Conservation (phyloP, 129 eudicot species). For the Scalesia atractyloides region DNA sequence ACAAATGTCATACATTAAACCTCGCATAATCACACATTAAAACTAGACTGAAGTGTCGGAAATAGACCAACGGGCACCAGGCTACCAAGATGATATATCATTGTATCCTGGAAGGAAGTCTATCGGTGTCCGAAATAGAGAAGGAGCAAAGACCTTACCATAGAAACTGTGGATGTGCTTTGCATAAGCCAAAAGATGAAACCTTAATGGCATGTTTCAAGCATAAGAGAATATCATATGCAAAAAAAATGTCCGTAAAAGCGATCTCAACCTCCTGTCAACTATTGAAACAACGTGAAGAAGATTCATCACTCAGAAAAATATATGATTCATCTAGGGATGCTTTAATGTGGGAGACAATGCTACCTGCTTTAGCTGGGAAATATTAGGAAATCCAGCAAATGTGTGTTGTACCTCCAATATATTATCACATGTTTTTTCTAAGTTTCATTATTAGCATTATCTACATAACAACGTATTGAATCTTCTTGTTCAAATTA, state of each 20-base stretch:
- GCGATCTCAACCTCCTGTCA: not conserved
- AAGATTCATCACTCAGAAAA: not conserved
- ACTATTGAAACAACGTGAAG: not conserved
- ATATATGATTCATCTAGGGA: not conserved
- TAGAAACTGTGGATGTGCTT: conserved; percentile 43
- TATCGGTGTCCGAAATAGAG: conserved; percentile 33
- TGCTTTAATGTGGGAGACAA: not conserved
- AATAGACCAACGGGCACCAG: not conserved
- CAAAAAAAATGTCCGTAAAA: not conserved
- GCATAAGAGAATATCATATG: conserved; percentile 19
- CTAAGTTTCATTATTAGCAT: not conserved
- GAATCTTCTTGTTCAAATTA: not conserved
- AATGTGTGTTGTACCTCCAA: not conserved
- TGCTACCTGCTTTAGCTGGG: conserved; percentile 7
- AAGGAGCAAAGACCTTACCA: conserved; percentile 46
- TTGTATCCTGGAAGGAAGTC: conserved; percentile 24
- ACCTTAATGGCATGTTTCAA: conserved; percentile 9
- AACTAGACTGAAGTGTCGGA: not conserved
- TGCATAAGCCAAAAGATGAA: conserved; percentile 36
- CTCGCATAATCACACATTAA: not conserved
- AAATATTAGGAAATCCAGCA: conserved; percentile 13
- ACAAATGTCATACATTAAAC: not conserved
- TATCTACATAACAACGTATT: not conserved
- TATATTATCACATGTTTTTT: not conserved
- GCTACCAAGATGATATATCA: conserved; percentile 10